Evolutionary conservation across 2,329 filamentous ascomycete genomes (phyloP).

Genomic region (Orbilia ellipsospora): DNA sequence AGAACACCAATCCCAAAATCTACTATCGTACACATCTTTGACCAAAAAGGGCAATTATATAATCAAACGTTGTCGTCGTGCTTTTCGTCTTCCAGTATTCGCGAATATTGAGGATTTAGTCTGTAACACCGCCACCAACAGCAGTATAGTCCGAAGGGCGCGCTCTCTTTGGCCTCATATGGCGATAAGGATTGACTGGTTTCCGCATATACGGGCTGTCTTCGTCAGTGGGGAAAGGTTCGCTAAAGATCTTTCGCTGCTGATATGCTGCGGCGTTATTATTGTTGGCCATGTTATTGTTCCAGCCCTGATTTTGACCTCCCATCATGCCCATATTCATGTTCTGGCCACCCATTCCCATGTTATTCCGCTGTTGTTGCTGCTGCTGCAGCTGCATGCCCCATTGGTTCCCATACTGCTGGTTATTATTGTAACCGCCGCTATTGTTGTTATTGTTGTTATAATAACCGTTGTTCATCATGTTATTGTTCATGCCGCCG

Average conservation of each 20-base stretch:
- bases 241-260: slow-evolving; percentile 68
- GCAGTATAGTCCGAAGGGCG: slow-evolving; percentile 80
- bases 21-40: slow-evolving; percentile 45
- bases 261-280: slow-evolving; percentile 64
- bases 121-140: slow-evolving; percentile 56
- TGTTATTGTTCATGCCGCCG: slow-evolving; percentile 25
- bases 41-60: background rate
- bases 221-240: slow-evolving; percentile 72
- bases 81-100: too few species aligned
- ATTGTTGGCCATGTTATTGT: slow-evolving; percentile 25
- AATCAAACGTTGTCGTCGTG: background rate
- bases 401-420: slow-evolving; percentile 56
- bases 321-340: slow-evolving; percentile 52
- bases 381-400: slow-evolving; percentile 61
- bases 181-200: slow-evolving; percentile 92
- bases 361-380: slow-evolving; percentile 37
- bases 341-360: slow-evolving; percentile 40
- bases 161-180: slow-evolving; percentile 80
- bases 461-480: slow-evolving; percentile 58
- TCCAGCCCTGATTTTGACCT: slow-evolving; percentile 49
- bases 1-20: slow-evolving; percentile 34
- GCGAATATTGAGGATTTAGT: slow-evolving; percentile 6
- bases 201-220: slow-evolving; percentile 95
- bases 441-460: slow-evolving; percentile 61
- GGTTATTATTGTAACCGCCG: slow-evolving; percentile 57